phyloP scores from a whole-genome alignment of 768 basidiomycete genomes.

The Gymnopilus dilepis region DNA sequence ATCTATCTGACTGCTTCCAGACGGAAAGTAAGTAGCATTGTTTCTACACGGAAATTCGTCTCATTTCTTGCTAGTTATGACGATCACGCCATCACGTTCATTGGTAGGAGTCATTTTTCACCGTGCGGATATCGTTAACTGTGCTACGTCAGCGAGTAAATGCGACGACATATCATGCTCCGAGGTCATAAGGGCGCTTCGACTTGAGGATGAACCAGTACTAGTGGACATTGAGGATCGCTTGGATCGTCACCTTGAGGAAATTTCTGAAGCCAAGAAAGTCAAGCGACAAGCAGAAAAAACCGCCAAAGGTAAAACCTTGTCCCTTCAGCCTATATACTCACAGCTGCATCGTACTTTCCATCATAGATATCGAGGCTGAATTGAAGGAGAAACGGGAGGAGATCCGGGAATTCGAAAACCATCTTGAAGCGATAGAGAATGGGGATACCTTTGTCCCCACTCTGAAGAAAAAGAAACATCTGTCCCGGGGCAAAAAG shows the following conservation, averaged over 20 bases:
- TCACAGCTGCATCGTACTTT: neutral
- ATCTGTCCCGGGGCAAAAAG: slow-evolving; percentile 44
- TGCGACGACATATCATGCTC: slow-evolving; percentile 68
- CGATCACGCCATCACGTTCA: slow-evolving; percentile 63
- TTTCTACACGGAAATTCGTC: neutral
- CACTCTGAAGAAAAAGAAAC: slow-evolving; percentile 35
- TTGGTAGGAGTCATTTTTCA: slow-evolving; percentile 42
- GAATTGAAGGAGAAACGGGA: slow-evolving; percentile 46
- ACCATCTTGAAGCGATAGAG: slow-evolving; percentile 52
- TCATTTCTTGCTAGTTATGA: slow-evolving; percentile 49
- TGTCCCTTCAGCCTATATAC: neutral
- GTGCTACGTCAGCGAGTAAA: slow-evolving; percentile 52
- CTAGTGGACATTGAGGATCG: slow-evolving; percentile 54
- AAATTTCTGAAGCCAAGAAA: slow-evolving; percentile 44
- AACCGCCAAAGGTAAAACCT: slow-evolving; percentile 46
- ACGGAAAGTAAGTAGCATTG: slow-evolving; percentile 55
- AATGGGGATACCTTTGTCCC: slow-evolving; percentile 50
- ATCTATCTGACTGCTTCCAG: slow-evolving; percentile 36
- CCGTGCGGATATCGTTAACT: neutral
- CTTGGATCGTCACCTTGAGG: slow-evolving; percentile 40
- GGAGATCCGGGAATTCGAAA: slow-evolving; percentile 43
- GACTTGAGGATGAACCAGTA: slow-evolving; percentile 56
- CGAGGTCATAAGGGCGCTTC: slow-evolving; percentile 56
- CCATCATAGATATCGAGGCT: slow-evolving; percentile 40
- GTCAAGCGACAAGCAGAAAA: slow-evolving; percentile 46